Evolutionary conservation across 179 eudicot genomes (phyloP).

Genomic region (Monotropa hypopitys): DNA sequence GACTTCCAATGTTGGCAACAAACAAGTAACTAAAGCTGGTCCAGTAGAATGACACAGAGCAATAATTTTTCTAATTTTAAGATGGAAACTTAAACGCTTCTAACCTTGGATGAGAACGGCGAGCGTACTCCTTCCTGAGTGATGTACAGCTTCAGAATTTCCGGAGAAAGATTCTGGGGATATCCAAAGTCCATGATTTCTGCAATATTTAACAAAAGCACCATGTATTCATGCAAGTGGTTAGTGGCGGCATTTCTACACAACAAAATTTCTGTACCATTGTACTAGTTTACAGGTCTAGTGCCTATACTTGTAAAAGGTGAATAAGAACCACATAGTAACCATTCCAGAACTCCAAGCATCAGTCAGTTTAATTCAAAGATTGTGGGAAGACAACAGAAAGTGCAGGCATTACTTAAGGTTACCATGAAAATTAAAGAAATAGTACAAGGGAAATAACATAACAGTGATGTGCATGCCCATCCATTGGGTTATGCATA

Average conservation of each 20-base stretch:
- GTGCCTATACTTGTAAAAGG: background rate
- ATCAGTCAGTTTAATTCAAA: background rate
- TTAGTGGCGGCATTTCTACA: background rate
- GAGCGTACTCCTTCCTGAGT: constrained; percentile 99
- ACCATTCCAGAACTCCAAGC: background rate
- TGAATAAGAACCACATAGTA: background rate
- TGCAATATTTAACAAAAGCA: constrained; percentile 23
- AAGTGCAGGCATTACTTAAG: background rate
- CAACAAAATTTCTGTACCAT: background rate
- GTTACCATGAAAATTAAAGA: background rate
- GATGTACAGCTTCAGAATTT: constrained; percentile 91
- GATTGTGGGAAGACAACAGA: background rate
- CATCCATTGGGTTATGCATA: background rate
- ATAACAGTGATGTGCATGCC: background rate
- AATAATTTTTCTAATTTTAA: background rate
- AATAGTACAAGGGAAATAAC: background rate
- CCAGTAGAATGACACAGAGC: background rate
- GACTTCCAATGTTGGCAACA: background rate
- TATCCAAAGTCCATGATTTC: constrained; percentile 99
- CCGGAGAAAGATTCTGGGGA: constrained; percentile 97
- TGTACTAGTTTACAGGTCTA: background rate
- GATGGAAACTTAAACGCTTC: background rate
- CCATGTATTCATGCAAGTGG: background rate
- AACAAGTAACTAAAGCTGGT: background rate
- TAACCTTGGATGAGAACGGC: constrained; percentile 94